phyloP scores from a whole-genome alignment of 2,329 filamentous ascomycete species.

The Zopfia rhizophila region DNA sequence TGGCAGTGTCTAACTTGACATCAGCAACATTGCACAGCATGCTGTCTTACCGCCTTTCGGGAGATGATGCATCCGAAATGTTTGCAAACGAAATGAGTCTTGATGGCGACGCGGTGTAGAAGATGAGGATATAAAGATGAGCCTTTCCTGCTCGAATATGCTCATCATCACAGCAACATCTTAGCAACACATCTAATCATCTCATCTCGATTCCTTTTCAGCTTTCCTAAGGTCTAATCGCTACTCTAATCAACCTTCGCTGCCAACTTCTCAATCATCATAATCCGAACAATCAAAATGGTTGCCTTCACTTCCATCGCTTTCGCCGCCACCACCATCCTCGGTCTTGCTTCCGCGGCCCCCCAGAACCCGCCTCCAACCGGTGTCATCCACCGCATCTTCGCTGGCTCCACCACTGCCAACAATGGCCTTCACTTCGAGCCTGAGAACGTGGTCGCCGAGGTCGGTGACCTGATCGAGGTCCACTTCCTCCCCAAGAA shows the following conservation, averaged over 20 bases:
- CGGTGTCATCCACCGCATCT: slow-evolving; percentile 41
- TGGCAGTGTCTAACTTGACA: slow-evolving; percentile 19
- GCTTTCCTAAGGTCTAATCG: slow-evolving; percentile 24
- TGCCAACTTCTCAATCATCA: slow-evolving; percentile 19
- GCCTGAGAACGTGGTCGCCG: slow-evolving; percentile 44
- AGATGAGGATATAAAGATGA: slow-evolving; percentile 24
- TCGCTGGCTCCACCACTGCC: slow-evolving; percentile 34
- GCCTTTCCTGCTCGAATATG: slow-evolving; percentile 13
- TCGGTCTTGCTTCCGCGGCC: slow-evolving; percentile 30
- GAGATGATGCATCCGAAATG: slow-evolving; percentile 18
- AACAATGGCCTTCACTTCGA: slow-evolving; percentile 45
- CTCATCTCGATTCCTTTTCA: slow-evolving; percentile 13
- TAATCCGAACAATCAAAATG: slow-evolving; percentile 33
- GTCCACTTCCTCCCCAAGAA: slow-evolving; percentile 67
- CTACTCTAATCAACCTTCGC: slow-evolving; percentile 16
- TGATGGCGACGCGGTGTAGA: slow-evolving; percentile 7
- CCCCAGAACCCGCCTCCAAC: slow-evolving; percentile 22
- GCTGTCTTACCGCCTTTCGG: slow-evolving; percentile 21
- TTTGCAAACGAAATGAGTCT: slow-evolving; percentile 2
- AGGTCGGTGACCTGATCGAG: slow-evolving; percentile 51
- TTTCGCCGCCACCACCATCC: slow-evolving; percentile 29
- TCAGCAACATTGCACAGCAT: slow-evolving; percentile 9
- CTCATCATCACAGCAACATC: slow-evolving; percentile 30
- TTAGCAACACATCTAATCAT: slow-evolving; percentile 11
- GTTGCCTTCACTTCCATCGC: slow-evolving; percentile 34